Evolutionary conservation across 768 basidiomycete species (phyloP).

Genomic region (Filobasidium floriforme): DNA sequence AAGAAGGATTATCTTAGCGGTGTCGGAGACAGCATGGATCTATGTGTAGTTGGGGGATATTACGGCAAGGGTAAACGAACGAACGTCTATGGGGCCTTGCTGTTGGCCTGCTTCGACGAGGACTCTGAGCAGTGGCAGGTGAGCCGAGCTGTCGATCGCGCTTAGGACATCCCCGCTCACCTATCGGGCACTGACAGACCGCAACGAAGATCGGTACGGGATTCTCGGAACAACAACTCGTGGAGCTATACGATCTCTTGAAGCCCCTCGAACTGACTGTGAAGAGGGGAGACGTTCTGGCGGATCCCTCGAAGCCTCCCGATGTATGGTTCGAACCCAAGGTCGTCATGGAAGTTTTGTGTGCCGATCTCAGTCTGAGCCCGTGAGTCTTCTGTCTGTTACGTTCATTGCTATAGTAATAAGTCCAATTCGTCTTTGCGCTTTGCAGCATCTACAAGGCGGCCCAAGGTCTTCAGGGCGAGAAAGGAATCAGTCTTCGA

Average conservation of each 20-base stretch:
- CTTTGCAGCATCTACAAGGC: slow-evolving; percentile 59
- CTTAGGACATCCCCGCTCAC: neutral
- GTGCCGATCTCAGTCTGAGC: slow-evolving; percentile 92
- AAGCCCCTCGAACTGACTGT: slow-evolving; percentile 57
- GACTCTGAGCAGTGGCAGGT: slow-evolving; percentile 84
- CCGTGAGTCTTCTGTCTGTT: slow-evolving; percentile 51
- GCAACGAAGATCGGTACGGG: slow-evolving; percentile 97
- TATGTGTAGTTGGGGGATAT: slow-evolving; percentile 96
- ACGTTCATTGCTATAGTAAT: slow-evolving; percentile 6
- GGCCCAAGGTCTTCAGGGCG: slow-evolving; percentile 62
- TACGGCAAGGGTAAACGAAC: slow-evolving; percentile 97
- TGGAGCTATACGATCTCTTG: slow-evolving; percentile 69
- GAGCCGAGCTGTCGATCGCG: neutral
- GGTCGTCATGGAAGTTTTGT: slow-evolving; percentile 95
- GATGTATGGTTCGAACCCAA: slow-evolving; percentile 98
- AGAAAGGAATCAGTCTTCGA: slow-evolving; percentile 86
- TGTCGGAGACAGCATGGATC: slow-evolving; percentile 90
- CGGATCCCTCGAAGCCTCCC: slow-evolving; percentile 79
- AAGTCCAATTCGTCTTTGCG: too few species aligned
- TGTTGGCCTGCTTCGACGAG: slow-evolving; percentile 90
- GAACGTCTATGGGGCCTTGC: slow-evolving; percentile 93
- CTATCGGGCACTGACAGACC: neutral
- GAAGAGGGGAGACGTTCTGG: slow-evolving; percentile 71
- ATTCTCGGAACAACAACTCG: slow-evolving; percentile 84
- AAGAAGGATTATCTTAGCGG: slow-evolving; percentile 98